These are phyloP conservation scores for Trametes elegans DNA, from an alignment of 768 basidiomycete species.

Conservation along the genomic window DNA sequence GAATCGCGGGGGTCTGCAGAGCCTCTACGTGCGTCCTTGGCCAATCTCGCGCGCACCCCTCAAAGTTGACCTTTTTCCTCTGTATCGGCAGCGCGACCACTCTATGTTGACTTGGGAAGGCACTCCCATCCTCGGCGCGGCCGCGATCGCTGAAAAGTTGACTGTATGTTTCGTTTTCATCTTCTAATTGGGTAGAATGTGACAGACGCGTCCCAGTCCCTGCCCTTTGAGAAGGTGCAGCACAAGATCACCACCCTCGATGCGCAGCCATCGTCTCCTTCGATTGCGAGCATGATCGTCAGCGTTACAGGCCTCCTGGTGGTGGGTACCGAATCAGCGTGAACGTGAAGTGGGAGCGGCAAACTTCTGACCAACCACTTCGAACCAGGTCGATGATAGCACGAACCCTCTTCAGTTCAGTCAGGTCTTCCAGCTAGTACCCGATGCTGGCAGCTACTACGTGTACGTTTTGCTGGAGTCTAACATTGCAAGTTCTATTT, in stretches of 20 bases:
- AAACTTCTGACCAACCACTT: too few relatives aligned
- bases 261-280: slow-evolving; percentile 76
- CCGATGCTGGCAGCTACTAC: slow-evolving; percentile 72
- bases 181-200: neutral
- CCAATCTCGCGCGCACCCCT: slow-evolving; percentile 8
- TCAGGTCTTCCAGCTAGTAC: slow-evolving; percentile 90
- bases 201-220: slow-evolving; percentile 34
- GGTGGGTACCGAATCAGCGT: slow-evolving; percentile 41
- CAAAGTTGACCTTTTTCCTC: slow-evolving; percentile 2
- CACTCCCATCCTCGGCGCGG: slow-evolving; percentile 49
- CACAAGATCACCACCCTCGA: slow-evolving; percentile 85
- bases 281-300: slow-evolving; percentile 63
- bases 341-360: neutral
- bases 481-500: neutral
- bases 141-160: slow-evolving; percentile 69
- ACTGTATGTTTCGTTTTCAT: slow-evolving; percentile 41
- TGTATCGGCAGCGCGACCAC: slow-evolving; percentile 53
- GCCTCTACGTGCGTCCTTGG: slow-evolving; percentile 73
- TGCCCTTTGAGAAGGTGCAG: slow-evolving; percentile 79
- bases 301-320: slow-evolving; percentile 85
- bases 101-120: slow-evolving; percentile 92
- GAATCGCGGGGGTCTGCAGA: slow-evolving; percentile 50
- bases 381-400: slow-evolving; percentile 85
- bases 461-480: slow-evolving; percentile 57
- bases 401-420: slow-evolving; percentile 83